Evolutionary conservation across 1,284 basidiomycete genomes (phyloP).

Genomic region (Rhizoctonia solani): DNA sequence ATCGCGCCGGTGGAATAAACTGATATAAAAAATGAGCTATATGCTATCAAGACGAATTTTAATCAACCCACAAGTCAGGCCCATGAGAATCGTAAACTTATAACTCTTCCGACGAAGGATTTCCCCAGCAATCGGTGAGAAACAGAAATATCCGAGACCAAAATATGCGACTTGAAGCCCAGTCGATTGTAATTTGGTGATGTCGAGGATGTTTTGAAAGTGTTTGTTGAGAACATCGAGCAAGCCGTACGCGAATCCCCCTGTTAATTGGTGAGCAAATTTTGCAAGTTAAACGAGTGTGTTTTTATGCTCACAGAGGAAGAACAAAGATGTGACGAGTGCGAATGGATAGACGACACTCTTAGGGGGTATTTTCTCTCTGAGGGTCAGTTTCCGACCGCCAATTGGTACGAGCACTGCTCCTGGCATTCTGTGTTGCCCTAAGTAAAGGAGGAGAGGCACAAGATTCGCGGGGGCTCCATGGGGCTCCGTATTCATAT

Average conservation of each 20-base stretch:
- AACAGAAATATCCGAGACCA: slow-evolving; percentile 67
- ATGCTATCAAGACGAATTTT: slow-evolving; percentile 15
- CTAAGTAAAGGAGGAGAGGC: neutral
- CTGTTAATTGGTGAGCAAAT: slow-evolving; percentile 41
- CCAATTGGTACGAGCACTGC: slow-evolving; percentile 25
- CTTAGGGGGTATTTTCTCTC: slow-evolving; percentile 24
- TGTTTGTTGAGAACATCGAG: slow-evolving; percentile 85
- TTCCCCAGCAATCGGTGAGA: slow-evolving; percentile 60
- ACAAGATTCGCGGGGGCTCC: neutral
- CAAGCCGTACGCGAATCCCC: slow-evolving; percentile 79
- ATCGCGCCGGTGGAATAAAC: slow-evolving; percentile 56
- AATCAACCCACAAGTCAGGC: slow-evolving; percentile 24
- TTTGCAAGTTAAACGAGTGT: too few species aligned
- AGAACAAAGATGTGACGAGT: slow-evolving; percentile 79
- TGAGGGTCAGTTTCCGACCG: slow-evolving; percentile 14
- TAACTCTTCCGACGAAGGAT: slow-evolving; percentile 55
- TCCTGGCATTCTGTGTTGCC: slow-evolving; percentile 31
- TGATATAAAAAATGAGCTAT: slow-evolving; percentile 19
- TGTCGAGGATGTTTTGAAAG: slow-evolving; percentile 72
- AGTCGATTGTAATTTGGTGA: slow-evolving; percentile 78
- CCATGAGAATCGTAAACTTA: slow-evolving; percentile 47
- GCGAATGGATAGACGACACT: slow-evolving; percentile 57
- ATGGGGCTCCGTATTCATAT: slow-evolving; percentile 32
- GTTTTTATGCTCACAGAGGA: too few species aligned
- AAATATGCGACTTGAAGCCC: slow-evolving; percentile 74